phyloP scores from a whole-genome alignment of 805 yeast species.

The Ogataea nonfermentans region DNA sequence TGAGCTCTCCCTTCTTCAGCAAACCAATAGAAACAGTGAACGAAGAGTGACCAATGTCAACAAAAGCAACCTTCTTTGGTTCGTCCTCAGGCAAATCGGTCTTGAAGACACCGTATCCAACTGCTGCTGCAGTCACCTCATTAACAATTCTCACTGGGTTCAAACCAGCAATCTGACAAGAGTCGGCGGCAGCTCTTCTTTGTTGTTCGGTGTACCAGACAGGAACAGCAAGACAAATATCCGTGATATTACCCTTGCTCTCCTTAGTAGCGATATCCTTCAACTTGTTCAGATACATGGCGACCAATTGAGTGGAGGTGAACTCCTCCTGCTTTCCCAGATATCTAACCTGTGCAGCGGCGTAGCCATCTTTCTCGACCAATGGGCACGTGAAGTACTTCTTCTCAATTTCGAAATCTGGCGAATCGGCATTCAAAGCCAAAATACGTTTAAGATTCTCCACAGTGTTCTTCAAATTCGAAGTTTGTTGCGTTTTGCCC shows the following conservation, averaged over 20 bases:
- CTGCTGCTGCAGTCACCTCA: conserved; percentile 98
- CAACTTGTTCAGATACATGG: conserved; percentile 92
- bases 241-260: conserved; percentile 77
- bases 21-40: conserved; percentile 88
- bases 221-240: conserved; percentile 93
- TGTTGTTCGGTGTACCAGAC: conserved; percentile 96
- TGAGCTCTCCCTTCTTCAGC: conserved; percentile 94
- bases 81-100: conserved; percentile 93
- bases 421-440: conserved; percentile 72
- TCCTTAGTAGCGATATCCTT: conserved; percentile 78
- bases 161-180: conserved; percentile 92
- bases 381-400: conserved; percentile 72
- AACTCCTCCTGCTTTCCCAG: conserved; percentile 75
- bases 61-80: conserved; percentile 85
- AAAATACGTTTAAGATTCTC: conserved; percentile 91
- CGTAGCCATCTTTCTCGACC: conserved; percentile 66
- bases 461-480: conserved; percentile 94
- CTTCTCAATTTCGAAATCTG: conserved; percentile 74
- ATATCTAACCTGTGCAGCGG: conserved; percentile 84
- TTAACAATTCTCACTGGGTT: conserved; percentile 98
- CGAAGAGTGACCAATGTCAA: conserved; percentile 96
- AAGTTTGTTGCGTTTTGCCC: conserved; percentile 94
- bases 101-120: conserved; percentile 98
- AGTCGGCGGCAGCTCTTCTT: conserved; percentile 94
- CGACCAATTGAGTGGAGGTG: conserved; percentile 86